phyloP scores from a whole-genome alignment of 768 basidiomycete genomes.

The Boletus rubescentipes region DNA sequence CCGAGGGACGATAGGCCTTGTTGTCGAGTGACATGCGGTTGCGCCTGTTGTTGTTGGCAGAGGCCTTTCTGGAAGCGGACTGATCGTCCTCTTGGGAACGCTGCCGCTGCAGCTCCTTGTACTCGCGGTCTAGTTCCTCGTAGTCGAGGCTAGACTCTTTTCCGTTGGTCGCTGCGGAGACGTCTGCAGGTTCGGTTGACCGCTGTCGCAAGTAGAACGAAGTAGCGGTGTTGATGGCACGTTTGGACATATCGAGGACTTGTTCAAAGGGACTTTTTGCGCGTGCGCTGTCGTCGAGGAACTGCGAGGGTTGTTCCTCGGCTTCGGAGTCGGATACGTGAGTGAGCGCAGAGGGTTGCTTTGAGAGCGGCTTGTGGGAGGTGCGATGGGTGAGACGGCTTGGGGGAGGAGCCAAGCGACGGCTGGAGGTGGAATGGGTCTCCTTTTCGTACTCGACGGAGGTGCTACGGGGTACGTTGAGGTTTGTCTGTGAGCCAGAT shows the following conservation, averaged over 20 bases:
- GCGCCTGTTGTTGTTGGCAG: conserved; percentile 45
- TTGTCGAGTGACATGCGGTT: conserved; percentile 74
- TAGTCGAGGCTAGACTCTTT: conserved; percentile 70
- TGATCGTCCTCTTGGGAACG: conserved; percentile 22
- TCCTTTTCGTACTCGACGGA: conserved; percentile 80
- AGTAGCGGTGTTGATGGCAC: conserved; percentile 52
- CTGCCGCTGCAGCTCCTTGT: conserved; percentile 38
- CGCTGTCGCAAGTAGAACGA: conserved; percentile 64
- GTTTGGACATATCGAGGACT: conserved; percentile 54
- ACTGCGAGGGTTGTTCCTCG: conserved; percentile 42
- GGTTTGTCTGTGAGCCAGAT: conserved; percentile 49
- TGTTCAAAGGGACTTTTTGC: conserved; percentile 71
- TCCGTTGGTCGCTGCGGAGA: conserved; percentile 37
- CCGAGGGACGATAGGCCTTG: conserved; percentile 73
- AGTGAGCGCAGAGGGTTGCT: conserved; percentile 46
- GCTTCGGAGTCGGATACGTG: conserved; percentile 71
- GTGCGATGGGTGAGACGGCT: conserved; percentile 39
- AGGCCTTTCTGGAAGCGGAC: conserved; percentile 33
- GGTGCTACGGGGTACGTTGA: conserved; percentile 63
- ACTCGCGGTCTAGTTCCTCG: conserved; percentile 70
- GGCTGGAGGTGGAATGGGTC: conserved; percentile 49
- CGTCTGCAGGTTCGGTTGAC: conserved; percentile 52
- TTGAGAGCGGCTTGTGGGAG: conserved; percentile 51
- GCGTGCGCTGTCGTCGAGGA: conserved; percentile 40
- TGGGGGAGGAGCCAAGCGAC: conserved; percentile 66